phyloP scores from a whole-genome alignment of 805 yeast species.

The Schwanniomyces sp. region DNA sequence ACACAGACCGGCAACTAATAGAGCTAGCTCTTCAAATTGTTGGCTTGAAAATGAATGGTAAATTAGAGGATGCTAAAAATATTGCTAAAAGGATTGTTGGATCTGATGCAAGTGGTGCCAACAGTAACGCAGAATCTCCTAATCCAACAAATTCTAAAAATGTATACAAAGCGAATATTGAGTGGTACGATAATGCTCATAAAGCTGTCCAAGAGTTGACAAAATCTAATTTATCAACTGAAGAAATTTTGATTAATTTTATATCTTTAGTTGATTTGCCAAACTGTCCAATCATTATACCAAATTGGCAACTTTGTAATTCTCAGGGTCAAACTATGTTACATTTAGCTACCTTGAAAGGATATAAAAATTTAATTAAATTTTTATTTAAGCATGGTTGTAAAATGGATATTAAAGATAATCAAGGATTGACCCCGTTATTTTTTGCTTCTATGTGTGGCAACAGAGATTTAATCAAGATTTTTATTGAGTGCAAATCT shows the following conservation, averaged over 20 bases:
- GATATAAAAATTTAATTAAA: slow-evolving; percentile 60
- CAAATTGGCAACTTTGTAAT: slow-evolving; percentile 82
- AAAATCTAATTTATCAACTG: slow-evolving; percentile 45
- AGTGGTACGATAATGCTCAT: slow-evolving; percentile 56
- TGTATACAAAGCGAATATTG: slow-evolving; percentile 24
- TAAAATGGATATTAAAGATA: slow-evolving; percentile 70
- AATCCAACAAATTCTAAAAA: slow-evolving; percentile 1
- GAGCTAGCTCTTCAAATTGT: slow-evolving; percentile 96
- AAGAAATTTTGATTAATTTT: slow-evolving; percentile 49
- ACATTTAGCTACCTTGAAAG: slow-evolving; percentile 80
- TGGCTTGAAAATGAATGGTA: slow-evolving; percentile 95
- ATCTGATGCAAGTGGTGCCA: slow-evolving; percentile 34
- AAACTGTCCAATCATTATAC: slow-evolving; percentile 58
- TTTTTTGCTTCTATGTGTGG: slow-evolving; percentile 84
- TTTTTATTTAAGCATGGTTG: slow-evolving; percentile 68
- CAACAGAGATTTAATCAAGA: slow-evolving; percentile 60
- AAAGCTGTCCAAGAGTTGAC: slow-evolving; percentile 49
- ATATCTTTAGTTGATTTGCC: slow-evolving; percentile 62
- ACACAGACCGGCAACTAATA: slow-evolving; percentile 90
- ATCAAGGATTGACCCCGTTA: slow-evolving; percentile 81
- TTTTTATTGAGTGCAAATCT: slow-evolving; percentile 65
- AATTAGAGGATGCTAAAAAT: slow-evolving; percentile 89
- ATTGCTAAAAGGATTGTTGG: slow-evolving; percentile 91
- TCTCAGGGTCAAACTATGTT: slow-evolving; percentile 82
- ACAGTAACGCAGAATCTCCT: slow-evolving; percentile 9